Evolutionary conservation across 345 rosid species (phyloP).

Genomic region (Arabidopsis arenosa): DNA sequence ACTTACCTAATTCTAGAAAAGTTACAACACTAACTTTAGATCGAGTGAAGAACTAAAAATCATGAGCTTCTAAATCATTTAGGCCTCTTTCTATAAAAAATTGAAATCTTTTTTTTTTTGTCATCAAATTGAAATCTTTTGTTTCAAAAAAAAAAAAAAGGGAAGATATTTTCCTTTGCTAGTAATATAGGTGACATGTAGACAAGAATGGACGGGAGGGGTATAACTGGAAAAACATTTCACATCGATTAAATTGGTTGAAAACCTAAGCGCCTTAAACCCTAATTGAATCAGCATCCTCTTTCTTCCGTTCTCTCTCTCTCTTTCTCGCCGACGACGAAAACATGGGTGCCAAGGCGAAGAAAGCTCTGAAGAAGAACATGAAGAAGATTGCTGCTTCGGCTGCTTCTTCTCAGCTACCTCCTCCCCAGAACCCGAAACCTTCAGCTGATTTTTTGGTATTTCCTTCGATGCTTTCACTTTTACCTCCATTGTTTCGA

Average conservation of each 20-base stretch:
- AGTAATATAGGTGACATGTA: not conserved
- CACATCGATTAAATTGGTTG: conserved; percentile 5
- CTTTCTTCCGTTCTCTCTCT: not conserved
- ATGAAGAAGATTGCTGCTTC: conserved; percentile 56
- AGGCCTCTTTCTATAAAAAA: too few species aligned
- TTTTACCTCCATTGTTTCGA: not conserved
- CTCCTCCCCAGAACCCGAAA: conserved; percentile 42
- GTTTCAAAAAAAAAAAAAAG: too few species aligned
- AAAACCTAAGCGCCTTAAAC: conserved; percentile 28
- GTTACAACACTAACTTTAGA: too few species aligned
- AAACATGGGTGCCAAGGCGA: conserved; percentile 72
- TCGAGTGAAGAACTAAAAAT: too few species aligned
- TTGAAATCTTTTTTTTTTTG: too few species aligned
- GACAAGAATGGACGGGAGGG: not conserved
- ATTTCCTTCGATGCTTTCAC: conserved; percentile 12
- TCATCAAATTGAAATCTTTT: too few species aligned
- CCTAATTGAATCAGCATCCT: conserved; percentile 20
- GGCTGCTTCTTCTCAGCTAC: conserved; percentile 40
- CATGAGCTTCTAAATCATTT: too few species aligned
- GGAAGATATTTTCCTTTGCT: not conserved
- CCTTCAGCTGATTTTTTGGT: conserved; percentile 80
- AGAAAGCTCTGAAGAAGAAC: conserved; percentile 68
- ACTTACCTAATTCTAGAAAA: too few species aligned
- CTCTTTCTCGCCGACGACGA: conserved; percentile 16
- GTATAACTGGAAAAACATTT: not conserved